Percentiles rank a stretch among this genome's conserved stretches.
phyloP scores from a whole-genome alignment of 306 rosid genomes.

The Quercus agrifolia region DNA sequence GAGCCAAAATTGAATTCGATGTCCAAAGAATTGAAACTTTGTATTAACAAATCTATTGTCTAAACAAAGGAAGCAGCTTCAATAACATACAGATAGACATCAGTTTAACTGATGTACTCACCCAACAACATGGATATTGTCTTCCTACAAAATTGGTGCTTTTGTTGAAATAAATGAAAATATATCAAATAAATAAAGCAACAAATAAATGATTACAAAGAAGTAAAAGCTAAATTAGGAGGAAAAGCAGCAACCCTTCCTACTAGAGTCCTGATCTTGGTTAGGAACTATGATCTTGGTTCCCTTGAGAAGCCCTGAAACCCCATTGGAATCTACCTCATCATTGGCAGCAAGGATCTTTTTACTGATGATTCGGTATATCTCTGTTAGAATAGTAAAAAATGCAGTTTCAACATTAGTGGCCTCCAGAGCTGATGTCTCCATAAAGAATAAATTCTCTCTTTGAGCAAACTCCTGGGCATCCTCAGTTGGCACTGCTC shows the following conservation, averaged over 20 bases:
- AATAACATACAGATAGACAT: slow-evolving; percentile 20
- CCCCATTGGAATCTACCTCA: slow-evolving; percentile 32
- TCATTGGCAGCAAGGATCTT: slow-evolving; percentile 53
- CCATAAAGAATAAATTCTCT: slow-evolving; percentile 92
- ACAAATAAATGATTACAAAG: not conserved
- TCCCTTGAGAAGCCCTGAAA: slow-evolving; percentile 58
- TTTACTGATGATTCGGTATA: slow-evolving; percentile 65
- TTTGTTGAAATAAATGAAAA: slow-evolving; percentile 8
- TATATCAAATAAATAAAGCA: not conserved
- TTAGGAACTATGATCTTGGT: slow-evolving; percentile 61
- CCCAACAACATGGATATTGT: slow-evolving; percentile 3
- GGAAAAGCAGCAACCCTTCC: slow-evolving; percentile 68
- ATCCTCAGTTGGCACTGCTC: slow-evolving; percentile 91
- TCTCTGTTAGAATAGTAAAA: slow-evolving; percentile 66
- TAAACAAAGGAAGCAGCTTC: slow-evolving; percentile 10
- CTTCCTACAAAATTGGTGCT: slow-evolving; percentile 14
- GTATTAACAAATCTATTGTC: slow-evolving; percentile 35
- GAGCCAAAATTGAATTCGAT: not conserved
- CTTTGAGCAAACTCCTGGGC: slow-evolving; percentile 89
- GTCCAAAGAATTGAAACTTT: slow-evolving; percentile 16
- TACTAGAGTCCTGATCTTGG: slow-evolving; percentile 31
- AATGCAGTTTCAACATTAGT: slow-evolving; percentile 89
- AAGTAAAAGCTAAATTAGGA: slow-evolving; percentile 10
- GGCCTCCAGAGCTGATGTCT: slow-evolving; percentile 88
- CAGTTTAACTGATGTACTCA: slow-evolving; percentile 10